Evolutionary conservation across 1,284 basidiomycete species (phyloP).

Genomic region (Cryptococcus deneoformans): DNA sequence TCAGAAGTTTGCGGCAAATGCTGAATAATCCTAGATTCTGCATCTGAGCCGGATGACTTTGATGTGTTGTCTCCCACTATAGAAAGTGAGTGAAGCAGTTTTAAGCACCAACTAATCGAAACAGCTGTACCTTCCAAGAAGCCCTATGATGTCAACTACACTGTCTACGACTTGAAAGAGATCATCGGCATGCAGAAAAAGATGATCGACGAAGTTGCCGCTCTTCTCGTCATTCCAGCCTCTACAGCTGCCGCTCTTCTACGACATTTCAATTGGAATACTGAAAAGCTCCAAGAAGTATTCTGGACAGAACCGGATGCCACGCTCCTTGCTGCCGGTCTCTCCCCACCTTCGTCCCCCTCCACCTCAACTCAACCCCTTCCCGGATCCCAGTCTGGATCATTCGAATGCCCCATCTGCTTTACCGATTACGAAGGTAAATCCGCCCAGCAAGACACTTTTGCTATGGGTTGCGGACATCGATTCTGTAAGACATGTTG

Average conservation of each 20-base stretch:
- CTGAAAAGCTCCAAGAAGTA: conserved; percentile 90
- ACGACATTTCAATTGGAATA: conserved; percentile 89
- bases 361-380: conserved; percentile 32
- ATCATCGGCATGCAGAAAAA: conserved; percentile 72
- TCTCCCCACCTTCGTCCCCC: conserved; percentile 48
- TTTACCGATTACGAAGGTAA: conserved; percentile 64
- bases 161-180: conserved; percentile 68
- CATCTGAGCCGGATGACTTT: conserved; percentile 39
- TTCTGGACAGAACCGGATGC: conserved; percentile 84
- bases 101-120: not conserved
- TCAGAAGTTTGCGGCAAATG: not conserved
- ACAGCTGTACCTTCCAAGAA: conserved; percentile 39
- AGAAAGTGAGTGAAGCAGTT: conserved; percentile 32
- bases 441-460: conserved; percentile 57
- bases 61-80: conserved; percentile 43
- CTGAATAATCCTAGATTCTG: conserved; percentile 21
- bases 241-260: conserved; percentile 73
- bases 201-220: conserved; percentile 78
- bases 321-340: conserved; percentile 69
- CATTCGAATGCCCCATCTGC: conserved; percentile 85
- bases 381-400: conserved; percentile 45
- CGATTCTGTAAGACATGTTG: conserved; percentile 85
- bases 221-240: conserved; percentile 80
- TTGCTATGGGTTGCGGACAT: conserved; percentile 73
- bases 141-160: conserved; percentile 51